Percentiles rank a stretch among this genome's conserved stretches.
Evolutionary conservation across 192 early-diverging fungal genomes (phyloP).

Genomic region (Coemansia brasiliensis): DNA sequence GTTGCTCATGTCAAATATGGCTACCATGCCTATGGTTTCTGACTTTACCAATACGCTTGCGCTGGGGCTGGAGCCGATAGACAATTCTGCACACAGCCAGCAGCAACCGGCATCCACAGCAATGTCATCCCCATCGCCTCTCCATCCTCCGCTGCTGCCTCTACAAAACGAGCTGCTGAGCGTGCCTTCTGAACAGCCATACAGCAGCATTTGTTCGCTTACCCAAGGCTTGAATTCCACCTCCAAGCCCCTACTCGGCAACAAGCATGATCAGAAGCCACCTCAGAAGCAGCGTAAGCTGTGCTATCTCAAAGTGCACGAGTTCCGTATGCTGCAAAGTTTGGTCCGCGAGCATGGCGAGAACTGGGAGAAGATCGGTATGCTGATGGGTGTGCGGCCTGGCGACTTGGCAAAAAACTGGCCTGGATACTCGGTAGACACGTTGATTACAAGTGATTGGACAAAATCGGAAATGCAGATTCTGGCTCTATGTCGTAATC

Average conservation of each 20-base stretch:
- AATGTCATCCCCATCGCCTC: no score
- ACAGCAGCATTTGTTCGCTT: not conserved
- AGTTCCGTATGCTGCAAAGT: conserved; percentile 33
- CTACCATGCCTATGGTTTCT: not conserved
- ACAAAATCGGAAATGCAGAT: conserved; percentile 28
- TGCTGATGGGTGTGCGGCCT: conserved; percentile 22
- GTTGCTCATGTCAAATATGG: not conserved
- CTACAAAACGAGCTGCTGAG: no score
- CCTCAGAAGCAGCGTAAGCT: conserved; percentile 7
- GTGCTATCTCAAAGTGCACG: conserved; percentile 30
- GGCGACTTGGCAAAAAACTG: conserved; percentile 38
- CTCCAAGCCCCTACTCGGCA: not conserved
- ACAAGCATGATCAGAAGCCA: not conserved
- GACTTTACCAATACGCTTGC: not conserved
- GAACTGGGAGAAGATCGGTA: conserved; percentile 29
- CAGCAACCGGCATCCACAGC: not conserved
- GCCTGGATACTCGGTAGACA: conserved; percentile 25
- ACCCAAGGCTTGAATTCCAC: no score
- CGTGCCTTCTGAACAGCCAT: no score
- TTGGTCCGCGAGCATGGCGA: conserved; percentile 35
- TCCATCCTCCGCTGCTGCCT: no score
- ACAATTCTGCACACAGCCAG: not conserved
- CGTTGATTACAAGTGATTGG: conserved; percentile 33
- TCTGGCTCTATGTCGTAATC: conserved; percentile 21
- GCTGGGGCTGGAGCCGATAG: not conserved